Evolutionary conservation across 1,139 yeast genomes (phyloP).

Genomic region (Eremothecium cymbalariae): DNA sequence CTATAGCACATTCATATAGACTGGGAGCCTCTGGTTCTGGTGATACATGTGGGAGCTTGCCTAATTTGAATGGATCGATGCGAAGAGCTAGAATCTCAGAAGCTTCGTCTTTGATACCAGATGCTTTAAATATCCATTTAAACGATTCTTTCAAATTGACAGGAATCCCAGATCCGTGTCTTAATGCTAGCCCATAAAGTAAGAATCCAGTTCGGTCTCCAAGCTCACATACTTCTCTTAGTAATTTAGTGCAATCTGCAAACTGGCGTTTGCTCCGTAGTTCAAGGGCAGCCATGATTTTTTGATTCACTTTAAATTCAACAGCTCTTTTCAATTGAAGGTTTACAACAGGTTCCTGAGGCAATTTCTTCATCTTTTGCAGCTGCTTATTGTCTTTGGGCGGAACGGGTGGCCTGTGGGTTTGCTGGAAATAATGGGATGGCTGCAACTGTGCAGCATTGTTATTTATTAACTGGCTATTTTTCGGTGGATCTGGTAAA

Average conservation of each 20-base stretch:
- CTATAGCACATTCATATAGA: constrained; percentile 54
- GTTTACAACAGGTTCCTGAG: too few species aligned
- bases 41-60: constrained; percentile 21
- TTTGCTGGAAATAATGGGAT: too few species aligned
- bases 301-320: constrained; percentile 5
- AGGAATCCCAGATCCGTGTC: constrained; percentile 65
- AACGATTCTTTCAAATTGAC: constrained; percentile 51
- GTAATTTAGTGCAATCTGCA: constrained; percentile 61
- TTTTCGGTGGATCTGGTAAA: too few species aligned
- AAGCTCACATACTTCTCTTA: constrained; percentile 35
- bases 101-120: constrained; percentile 29
- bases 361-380: too few species aligned
- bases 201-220: constrained; percentile 66
- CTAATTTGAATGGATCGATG: constrained; percentile 32
- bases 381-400: too few species aligned
- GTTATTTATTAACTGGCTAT: too few species aligned
- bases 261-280: constrained; percentile 52
- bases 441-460: too few species aligned
- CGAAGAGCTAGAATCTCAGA: constrained; percentile 23
- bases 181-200: constrained; percentile 59
- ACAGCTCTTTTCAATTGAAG: too few species aligned
- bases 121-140: constrained; percentile 51
- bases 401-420: too few species aligned
- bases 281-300: constrained; percentile 39
- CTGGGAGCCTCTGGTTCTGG: constrained; percentile 36